Evolutionary conservation across 2,329 filamentous ascomycete species (phyloP).

Genomic region (Epicoccum nigrum): DNA sequence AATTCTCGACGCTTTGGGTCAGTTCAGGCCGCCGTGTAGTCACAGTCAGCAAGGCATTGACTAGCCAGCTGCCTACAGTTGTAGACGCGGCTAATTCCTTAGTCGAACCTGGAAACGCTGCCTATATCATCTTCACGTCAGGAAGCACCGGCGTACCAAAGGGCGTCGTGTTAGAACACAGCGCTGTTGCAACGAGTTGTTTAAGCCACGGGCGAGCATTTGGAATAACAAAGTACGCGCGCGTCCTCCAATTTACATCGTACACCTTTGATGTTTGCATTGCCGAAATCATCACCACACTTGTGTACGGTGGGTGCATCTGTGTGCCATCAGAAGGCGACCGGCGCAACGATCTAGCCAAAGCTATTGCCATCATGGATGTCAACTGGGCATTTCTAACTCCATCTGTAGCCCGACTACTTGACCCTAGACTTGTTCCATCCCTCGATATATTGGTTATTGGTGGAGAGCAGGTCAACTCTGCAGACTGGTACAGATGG

Average conservation of each 20-base stretch:
- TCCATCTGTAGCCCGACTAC: constrained; percentile 40
- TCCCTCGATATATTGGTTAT: no score
- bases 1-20: no score
- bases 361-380: not conserved
- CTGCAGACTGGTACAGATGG: no score
- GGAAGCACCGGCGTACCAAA: constrained; percentile 64
- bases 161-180: constrained; percentile 68
- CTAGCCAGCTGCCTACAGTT: no score
- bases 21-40: no score
- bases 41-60: no score
- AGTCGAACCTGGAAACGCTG: constrained; percentile 28
- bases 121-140: constrained; percentile 67
- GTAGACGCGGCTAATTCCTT: no score
- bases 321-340: constrained; percentile 53
- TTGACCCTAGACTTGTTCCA: no score
- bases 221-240: no score
- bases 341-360: constrained; percentile 50
- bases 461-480: no score
- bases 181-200: no score
- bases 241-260: constrained; percentile 40
- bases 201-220: not conserved
- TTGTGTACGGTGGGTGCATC: constrained; percentile 54
- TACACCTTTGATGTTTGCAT: constrained; percentile 61
- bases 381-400: constrained; percentile 44
- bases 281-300: constrained; percentile 57